phyloP scores from a whole-genome alignment of 164 flowering plant genomes.

The Warburgia ugandensis region DNA sequence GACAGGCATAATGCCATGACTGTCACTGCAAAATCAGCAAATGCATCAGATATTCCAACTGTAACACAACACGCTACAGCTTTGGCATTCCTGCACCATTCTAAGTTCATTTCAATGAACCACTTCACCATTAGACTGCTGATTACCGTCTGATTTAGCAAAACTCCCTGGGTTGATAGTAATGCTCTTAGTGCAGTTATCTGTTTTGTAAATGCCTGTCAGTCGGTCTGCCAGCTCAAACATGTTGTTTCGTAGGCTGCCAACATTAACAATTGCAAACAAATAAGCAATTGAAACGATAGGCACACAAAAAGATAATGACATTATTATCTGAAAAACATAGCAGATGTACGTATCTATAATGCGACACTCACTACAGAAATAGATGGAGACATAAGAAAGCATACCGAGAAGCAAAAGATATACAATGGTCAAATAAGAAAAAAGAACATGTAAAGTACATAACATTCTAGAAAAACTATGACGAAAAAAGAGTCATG shows the following conservation, averaged over 20 bases:
- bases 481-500: not conserved
- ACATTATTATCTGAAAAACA: not conserved
- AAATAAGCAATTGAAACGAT: not conserved
- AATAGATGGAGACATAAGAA: not conserved
- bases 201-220: constrained; percentile 92
- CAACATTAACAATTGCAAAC: not conserved
- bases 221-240: constrained; percentile 96
- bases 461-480: not conserved
- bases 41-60: too few relatives aligned
- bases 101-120: too few relatives aligned
- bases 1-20: too few relatives aligned
- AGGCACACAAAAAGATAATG: not conserved
- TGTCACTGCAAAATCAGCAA: too few relatives aligned
- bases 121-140: too few relatives aligned
- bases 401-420: not conserved
- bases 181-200: constrained; percentile 96
- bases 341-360: not conserved
- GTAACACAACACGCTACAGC: too few relatives aligned
- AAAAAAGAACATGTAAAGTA: not conserved
- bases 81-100: too few relatives aligned
- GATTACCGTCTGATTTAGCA: too few relatives aligned
- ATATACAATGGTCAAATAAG: not conserved
- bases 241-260: constrained; percentile 95
- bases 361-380: not conserved
- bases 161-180: constrained; percentile 87